Conservation (phyloP, 129 eudicot species). For the Chrysanthemum seticuspe region DNA sequence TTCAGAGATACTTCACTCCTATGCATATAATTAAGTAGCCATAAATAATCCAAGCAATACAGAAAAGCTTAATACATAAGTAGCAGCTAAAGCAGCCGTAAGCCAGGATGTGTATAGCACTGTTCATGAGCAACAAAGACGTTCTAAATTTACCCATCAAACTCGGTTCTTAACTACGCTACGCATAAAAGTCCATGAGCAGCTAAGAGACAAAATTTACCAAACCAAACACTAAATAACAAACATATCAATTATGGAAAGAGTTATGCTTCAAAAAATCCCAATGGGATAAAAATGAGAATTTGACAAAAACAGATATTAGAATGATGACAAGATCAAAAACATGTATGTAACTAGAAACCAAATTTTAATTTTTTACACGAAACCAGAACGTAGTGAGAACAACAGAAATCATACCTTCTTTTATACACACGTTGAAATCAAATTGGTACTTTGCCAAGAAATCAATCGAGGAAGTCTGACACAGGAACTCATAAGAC, state of each 20-base stretch:
- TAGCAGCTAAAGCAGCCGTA: neutral
- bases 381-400: too few species aligned
- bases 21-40: neutral
- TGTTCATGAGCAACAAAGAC: constrained; percentile 5
- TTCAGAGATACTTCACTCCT: neutral
- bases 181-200: neutral
- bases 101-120: neutral
- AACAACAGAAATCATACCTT: constrained; percentile 45
- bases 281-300: too few species aligned
- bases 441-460: constrained; percentile 90
- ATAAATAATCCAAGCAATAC: neutral
- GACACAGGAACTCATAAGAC: constrained; percentile 78
- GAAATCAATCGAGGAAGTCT: constrained; percentile 87
- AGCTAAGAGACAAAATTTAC: too few species aligned
- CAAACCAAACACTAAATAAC: too few species aligned
- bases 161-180: neutral
- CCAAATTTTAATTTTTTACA: too few species aligned
- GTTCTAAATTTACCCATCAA: constrained; percentile 9
- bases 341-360: too few species aligned
- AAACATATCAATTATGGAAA: too few species aligned
- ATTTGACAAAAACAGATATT: too few species aligned
- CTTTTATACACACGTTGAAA: constrained; percentile 74
- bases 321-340: too few species aligned
- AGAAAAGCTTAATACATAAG: neutral
- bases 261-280: too few species aligned